These are phyloP conservation scores for Lipomyces kockii DNA, from an alignment of 805 yeast species.

Conservation along the genomic window DNA sequence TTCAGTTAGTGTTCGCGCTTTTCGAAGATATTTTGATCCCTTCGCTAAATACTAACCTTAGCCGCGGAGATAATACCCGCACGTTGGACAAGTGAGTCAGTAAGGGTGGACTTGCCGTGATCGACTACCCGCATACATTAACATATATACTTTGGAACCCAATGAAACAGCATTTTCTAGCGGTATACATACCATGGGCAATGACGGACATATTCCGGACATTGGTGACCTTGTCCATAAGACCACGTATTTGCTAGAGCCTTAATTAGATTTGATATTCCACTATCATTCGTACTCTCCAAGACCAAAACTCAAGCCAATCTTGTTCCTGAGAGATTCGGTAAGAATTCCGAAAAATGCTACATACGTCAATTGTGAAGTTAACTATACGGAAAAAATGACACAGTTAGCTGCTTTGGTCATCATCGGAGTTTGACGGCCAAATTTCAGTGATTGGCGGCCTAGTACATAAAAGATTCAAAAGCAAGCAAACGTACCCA, in stretches of 20 bases:
- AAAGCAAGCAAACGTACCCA: slow-evolving; percentile 40
- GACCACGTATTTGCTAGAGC: slow-evolving; percentile 86
- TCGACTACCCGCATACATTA: slow-evolving; percentile 61
- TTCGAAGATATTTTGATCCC: background rate
- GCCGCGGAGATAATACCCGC: slow-evolving; percentile 99
- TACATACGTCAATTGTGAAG: slow-evolving; percentile 38
- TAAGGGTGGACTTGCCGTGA: slow-evolving; percentile 99
- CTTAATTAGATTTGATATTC: slow-evolving; percentile 11
- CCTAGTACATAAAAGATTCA: background rate
- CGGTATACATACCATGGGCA: slow-evolving; percentile 92
- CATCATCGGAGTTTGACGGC: background rate
- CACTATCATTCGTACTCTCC: slow-evolving; percentile 1
- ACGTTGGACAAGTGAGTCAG: slow-evolving; percentile 98
- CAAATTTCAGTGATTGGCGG: background rate
- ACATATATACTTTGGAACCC: background rate
- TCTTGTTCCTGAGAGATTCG: background rate
- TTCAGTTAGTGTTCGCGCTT: background rate
- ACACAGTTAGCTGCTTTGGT: slow-evolving; percentile 5
- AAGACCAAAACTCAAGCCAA: background rate
- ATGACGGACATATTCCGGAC: slow-evolving; percentile 99
- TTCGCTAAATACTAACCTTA: slow-evolving; percentile 49
- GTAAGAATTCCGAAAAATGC: background rate
- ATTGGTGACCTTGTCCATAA: slow-evolving; percentile 99
- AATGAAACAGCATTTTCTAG: background rate
- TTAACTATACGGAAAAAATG: slow-evolving; percentile 25